phyloP scores from a whole-genome alignment of 768 basidiomycete genomes.

The Sistotremastrum niveocremeum region DNA sequence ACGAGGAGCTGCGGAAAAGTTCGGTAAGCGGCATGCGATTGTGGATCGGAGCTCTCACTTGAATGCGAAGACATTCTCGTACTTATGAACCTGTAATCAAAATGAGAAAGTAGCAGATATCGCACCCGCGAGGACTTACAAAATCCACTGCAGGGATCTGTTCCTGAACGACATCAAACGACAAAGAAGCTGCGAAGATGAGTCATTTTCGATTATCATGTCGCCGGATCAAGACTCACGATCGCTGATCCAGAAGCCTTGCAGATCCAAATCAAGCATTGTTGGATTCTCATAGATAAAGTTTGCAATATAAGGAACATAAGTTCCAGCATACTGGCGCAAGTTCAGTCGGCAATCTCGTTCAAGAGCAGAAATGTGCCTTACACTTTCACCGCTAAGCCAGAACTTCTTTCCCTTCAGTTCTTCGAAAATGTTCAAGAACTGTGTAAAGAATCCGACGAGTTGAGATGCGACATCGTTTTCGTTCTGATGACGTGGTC shows the following conservation, averaged over 20 bases:
- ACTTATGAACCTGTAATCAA: constrained; percentile 31
- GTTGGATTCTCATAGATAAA: constrained; percentile 50
- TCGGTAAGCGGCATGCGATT: background rate
- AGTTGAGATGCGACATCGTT: constrained; percentile 42
- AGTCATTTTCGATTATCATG: background rate
- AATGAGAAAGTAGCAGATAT: background rate
- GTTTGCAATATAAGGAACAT: constrained; percentile 58
- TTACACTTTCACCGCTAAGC: constrained; percentile 61
- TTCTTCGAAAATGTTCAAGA: constrained; percentile 61
- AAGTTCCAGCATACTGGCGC: constrained; percentile 60
- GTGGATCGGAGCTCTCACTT: constrained; percentile 31
- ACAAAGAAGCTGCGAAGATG: constrained; percentile 32
- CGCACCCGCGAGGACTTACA: constrained; percentile 20
- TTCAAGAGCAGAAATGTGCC: constrained; percentile 12
- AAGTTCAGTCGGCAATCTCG: background rate
- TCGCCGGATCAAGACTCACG: constrained; percentile 28
- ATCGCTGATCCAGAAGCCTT: constrained; percentile 63
- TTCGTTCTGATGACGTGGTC: constrained; percentile 25
- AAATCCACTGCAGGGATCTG: constrained; percentile 64
- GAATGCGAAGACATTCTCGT: constrained; percentile 53
- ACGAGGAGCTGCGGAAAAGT: constrained; percentile 35
- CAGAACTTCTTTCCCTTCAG: constrained; percentile 61
- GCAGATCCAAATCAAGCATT: constrained; percentile 39
- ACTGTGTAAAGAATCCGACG: constrained; percentile 57
- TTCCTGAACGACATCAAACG: constrained; percentile 49